A percentile compares a stretch with the other conserved stretches of the same genome.
phyloP scores from a whole-genome alignment of 768 basidiomycete species.

The Brasilioporus rufonigricans region DNA sequence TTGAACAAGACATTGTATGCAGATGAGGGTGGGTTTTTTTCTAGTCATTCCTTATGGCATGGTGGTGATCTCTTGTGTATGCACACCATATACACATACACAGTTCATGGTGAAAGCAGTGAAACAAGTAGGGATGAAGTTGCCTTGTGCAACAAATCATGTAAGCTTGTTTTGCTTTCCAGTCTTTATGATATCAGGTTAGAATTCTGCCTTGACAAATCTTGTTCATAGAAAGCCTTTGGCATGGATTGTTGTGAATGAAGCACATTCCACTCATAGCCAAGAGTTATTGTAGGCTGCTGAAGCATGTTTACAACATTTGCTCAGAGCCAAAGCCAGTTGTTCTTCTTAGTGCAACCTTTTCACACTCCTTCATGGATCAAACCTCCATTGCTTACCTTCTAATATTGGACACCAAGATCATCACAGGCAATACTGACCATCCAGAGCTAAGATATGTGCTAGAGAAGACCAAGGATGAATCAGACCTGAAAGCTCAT shows the following conservation, averaged over 20 bases:
- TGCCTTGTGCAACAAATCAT: no score
- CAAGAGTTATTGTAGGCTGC: constrained; percentile 5
- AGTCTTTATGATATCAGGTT: no score
- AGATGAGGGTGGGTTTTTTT: no score
- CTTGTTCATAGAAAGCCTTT: neutral
- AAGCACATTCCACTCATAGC: constrained; percentile 17
- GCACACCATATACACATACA: no score
- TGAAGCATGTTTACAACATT: neutral
- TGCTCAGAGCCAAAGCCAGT: constrained; percentile 7
- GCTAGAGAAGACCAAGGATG: constrained; percentile 1
- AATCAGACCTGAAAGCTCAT: neutral
- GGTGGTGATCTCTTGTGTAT: no score
- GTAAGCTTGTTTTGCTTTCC: no score
- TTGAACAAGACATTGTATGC: no score
- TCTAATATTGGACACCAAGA: no score
- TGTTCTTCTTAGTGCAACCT: constrained; percentile 21
- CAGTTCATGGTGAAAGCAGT: no score
- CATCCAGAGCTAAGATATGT: constrained; percentile 7
- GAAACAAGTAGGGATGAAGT: no score
- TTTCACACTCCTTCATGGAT: constrained; percentile 4
- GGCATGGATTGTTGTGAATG: constrained; percentile 19
- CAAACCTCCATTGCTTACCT: no score
- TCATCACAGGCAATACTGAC: neutral
- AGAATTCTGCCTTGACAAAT: neutral
- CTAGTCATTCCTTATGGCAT: no score